Percentiles rank a stretch among this genome's conserved stretches.
These are phyloP conservation scores for Daldinia eschscholtzii DNA, from an alignment of 2,329 filamentous ascomycete genomes.

Conservation along the genomic window DNA sequence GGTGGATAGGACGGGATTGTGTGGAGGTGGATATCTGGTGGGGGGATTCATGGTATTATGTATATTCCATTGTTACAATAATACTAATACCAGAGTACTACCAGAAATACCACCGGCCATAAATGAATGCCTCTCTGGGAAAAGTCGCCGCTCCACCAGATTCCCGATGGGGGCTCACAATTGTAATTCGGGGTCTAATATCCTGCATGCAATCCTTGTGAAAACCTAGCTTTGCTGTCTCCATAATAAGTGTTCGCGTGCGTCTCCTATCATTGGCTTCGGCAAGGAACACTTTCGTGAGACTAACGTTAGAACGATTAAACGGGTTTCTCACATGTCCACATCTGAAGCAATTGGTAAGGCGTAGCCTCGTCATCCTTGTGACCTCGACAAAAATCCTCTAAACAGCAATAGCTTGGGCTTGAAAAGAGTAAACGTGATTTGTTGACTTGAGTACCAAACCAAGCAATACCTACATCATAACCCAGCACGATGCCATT, in stretches of 20 bases:
- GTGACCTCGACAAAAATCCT: constrained; percentile 37
- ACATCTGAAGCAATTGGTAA: constrained; percentile 35
- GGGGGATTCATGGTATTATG: constrained; percentile 40
- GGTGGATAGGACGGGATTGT: constrained; percentile 43
- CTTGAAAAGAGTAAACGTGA: constrained; percentile 25
- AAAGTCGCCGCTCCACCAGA: constrained; percentile 43
- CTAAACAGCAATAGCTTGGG: constrained; percentile 24
- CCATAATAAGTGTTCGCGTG: constrained; percentile 45
- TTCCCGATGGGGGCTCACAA: constrained; percentile 44
- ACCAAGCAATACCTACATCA: constrained; percentile 30
- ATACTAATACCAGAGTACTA: constrained; percentile 1
- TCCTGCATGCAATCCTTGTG: constrained; percentile 43
- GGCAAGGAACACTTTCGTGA: constrained; percentile 40
- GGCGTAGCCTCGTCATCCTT: constrained; percentile 45
- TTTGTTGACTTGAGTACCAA: constrained; percentile 24
- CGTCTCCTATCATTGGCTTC: constrained; percentile 39
- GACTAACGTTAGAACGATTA: constrained; percentile 42
- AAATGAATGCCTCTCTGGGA: constrained; percentile 43
- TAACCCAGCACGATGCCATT: constrained; percentile 17
- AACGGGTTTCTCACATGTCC: constrained; percentile 44
- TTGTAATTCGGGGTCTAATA: constrained; percentile 43
- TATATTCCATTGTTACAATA: constrained; percentile 36
- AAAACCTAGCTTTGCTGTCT: constrained; percentile 40
- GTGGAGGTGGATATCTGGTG: constrained; percentile 45
- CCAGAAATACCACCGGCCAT: constrained; percentile 25